Evolutionary conservation across 148 eudicot species (phyloP).

Genomic region (Vaccinium corymbosum): DNA sequence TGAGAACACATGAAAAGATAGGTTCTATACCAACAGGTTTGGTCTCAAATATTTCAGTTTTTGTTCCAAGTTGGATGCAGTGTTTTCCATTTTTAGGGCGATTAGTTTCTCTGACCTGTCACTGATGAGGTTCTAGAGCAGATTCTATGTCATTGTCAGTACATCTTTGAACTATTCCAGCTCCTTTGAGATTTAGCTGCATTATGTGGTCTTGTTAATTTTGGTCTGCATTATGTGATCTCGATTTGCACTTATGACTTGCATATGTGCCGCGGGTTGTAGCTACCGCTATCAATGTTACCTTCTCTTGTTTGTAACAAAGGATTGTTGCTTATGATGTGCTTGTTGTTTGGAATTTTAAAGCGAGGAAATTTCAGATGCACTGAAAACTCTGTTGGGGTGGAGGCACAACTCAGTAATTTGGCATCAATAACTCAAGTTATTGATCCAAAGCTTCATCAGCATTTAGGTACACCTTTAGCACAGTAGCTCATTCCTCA

Average conservation of each 20-base stretch:
- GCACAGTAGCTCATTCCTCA: neutral
- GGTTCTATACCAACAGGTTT: neutral
- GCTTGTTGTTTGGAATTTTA: slow-evolving; percentile 33
- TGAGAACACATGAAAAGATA: neutral
- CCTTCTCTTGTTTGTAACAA: neutral
- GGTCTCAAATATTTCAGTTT: neutral
- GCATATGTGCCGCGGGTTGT: neutral
- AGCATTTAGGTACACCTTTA: slow-evolving; percentile 59
- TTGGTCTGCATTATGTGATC: neutral
- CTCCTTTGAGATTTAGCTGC: neutral
- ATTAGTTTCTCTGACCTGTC: neutral
- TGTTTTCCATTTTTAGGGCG: neutral
- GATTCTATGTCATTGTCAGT: neutral
- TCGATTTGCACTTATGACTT: too few species aligned
- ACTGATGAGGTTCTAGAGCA: neutral
- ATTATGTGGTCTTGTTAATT: neutral
- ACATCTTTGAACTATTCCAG: neutral
- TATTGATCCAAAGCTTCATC: slow-evolving; percentile 97
- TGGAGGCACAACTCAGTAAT: slow-evolving; percentile 78
- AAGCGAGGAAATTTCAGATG: slow-evolving; percentile 97
- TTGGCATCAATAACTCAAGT: slow-evolving; percentile 86
- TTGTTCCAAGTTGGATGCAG: too few species aligned
- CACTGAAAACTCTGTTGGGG: slow-evolving; percentile 88
- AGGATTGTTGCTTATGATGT: slow-evolving; percentile 24
- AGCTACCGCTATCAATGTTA: slow-evolving; percentile 13